phyloP scores from a whole-genome alignment of 164 flowering plant genomes.

The Santalum album region DNA sequence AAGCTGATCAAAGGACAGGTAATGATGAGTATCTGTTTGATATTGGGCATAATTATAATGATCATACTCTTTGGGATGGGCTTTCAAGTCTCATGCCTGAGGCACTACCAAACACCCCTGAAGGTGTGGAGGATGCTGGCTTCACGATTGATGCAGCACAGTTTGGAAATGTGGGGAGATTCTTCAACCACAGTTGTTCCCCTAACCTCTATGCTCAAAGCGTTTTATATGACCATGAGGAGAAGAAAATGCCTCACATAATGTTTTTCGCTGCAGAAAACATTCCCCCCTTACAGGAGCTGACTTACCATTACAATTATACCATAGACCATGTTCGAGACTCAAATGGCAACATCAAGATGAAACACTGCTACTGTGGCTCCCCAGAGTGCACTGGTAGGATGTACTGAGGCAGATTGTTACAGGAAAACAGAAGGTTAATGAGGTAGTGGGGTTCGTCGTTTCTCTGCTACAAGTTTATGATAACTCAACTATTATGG shows the following conservation, averaged over 20 bases:
- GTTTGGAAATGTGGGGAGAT: conserved; percentile 71
- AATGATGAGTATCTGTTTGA: conserved; percentile 87
- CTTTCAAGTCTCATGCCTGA: conserved; percentile 26
- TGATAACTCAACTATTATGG: too few species aligned
- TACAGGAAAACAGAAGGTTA: too few species aligned
- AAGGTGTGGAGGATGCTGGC: conserved; percentile 40
- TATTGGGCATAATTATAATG: conserved; percentile 63
- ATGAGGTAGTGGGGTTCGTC: too few species aligned
- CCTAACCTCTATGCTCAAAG: conserved; percentile 89
- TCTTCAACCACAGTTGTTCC: conserved; percentile 86
- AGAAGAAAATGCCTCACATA: conserved; percentile 71
- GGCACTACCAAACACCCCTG: conserved; percentile 19
- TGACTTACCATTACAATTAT: conserved; percentile 81
- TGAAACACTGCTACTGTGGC: conserved; percentile 73
- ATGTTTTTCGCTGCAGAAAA: conserved; percentile 89
- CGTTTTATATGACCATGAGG: conserved; percentile 79
- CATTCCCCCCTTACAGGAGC: conserved; percentile 78
- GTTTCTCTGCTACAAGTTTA: too few species aligned
- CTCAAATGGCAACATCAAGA: conserved; percentile 56
- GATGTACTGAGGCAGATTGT: conserved; percentile 50
- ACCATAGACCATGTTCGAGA: conserved; percentile 55
- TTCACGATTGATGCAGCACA: conserved; percentile 73
- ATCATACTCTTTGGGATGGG: conserved; percentile 33
- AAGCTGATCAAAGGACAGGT: conserved; percentile 67
- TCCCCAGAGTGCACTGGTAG: conserved; percentile 71